Conservation (phyloP, 192 early-diverging fungal genomes). For the Backusella tuberculispora region DNA sequence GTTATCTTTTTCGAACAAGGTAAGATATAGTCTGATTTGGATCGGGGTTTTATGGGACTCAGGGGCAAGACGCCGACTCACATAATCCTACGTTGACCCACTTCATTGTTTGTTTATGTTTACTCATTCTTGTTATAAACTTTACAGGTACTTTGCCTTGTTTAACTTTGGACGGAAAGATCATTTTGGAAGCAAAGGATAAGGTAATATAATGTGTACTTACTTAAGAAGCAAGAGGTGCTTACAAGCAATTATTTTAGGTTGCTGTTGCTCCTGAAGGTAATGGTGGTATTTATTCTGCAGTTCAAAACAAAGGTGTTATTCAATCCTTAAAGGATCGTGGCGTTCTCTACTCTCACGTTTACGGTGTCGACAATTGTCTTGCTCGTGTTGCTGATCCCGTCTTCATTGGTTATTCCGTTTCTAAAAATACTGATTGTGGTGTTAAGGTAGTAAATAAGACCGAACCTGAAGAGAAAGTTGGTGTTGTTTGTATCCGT, state of each 20-base stretch:
- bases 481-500: constrained; percentile 93
- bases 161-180: constrained; percentile 90
- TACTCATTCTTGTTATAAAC: constrained; percentile 2
- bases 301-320: constrained; percentile 81
- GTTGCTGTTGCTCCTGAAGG: constrained; percentile 88
- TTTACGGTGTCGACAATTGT: constrained; percentile 98
- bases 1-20: constrained; percentile 97
- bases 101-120: constrained; percentile 14
- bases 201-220: constrained; percentile 29
- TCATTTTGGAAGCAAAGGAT: constrained; percentile 84
- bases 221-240: background rate
- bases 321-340: constrained; percentile 79
- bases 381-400: constrained; percentile 97
- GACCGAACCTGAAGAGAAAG: constrained; percentile 81
- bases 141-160: constrained; percentile 83
- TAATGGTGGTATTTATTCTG: constrained; percentile 96
- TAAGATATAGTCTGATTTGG: constrained; percentile 7
- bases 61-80: background rate
- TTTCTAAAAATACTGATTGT: constrained; percentile 87
- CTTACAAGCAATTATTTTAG: constrained; percentile 20
- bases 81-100: constrained; percentile 9
- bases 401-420: constrained; percentile 92
- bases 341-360: constrained; percentile 88
- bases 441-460: constrained; percentile 97
- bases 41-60: constrained; percentile 6